A percentile compares a stretch with the other conserved stretches of the same genome.
phyloP scores from a whole-genome alignment of 129 eudicot species.

The Tagetes erecta region DNA sequence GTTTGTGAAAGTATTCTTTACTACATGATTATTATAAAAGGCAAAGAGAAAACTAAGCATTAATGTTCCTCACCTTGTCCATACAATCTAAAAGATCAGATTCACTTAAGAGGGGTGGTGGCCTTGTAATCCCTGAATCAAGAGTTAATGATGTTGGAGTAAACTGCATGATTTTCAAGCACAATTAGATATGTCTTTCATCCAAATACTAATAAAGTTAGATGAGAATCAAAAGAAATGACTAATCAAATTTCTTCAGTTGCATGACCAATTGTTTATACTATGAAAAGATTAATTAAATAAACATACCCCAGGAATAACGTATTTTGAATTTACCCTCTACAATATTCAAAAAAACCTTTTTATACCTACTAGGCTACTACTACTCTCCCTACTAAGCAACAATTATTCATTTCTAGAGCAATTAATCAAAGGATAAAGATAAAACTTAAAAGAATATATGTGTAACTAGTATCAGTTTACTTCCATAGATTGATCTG shows the following conservation, averaged over 20 bases:
- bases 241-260: conserved; percentile 15
- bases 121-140: conserved; percentile 87
- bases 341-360: not conserved
- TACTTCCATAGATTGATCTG: conserved; percentile 1
- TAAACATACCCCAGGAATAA: not conserved
- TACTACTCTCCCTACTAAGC: not conserved
- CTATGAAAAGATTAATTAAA: not conserved
- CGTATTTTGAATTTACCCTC: conserved; percentile 4
- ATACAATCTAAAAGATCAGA: conserved; percentile 87
- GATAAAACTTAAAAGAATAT: not conserved
- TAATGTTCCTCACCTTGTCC: conserved; percentile 68
- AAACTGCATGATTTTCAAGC: conserved; percentile 56
- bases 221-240: conserved; percentile 13
- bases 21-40: not conserved
- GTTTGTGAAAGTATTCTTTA: not conserved
- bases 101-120: conserved; percentile 97
- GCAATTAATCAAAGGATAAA: conserved; percentile 10
- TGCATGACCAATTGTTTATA: not conserved
- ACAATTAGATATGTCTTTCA: conserved; percentile 22
- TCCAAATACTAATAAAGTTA: conserved; percentile 17
- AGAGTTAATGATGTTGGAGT: conserved; percentile 83
- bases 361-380: conserved; percentile 10
- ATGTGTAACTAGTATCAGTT: not conserved
- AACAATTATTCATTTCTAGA: conserved; percentile 2
- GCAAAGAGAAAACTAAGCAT: not conserved